Conservation (phyloP, 768 basidiomycete species). For the Sporobolomyces phaffii region DNA sequence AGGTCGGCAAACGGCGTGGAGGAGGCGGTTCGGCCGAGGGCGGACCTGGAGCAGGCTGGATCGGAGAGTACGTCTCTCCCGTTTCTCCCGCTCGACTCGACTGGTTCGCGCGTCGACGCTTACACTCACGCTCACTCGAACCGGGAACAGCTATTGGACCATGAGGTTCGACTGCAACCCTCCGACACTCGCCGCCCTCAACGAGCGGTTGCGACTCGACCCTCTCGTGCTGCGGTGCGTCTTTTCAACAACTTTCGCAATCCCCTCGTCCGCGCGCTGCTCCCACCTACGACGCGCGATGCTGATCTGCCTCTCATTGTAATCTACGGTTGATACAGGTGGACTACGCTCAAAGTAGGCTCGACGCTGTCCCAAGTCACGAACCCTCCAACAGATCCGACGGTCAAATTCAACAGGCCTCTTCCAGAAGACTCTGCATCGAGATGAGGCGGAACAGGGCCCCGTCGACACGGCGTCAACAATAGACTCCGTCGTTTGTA, state of each 20-base stretch:
- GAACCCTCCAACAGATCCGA: constrained; percentile 3
- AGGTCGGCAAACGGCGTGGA: constrained; percentile 24
- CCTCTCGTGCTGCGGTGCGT: constrained; percentile 62
- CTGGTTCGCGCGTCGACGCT: too few species aligned
- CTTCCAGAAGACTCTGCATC: neutral
- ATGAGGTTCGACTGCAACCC: constrained; percentile 86
- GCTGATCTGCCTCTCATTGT: neutral
- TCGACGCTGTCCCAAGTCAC: constrained; percentile 67
- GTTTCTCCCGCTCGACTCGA: too few species aligned
- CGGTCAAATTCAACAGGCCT: constrained; percentile 6
- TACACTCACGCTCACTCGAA: too few species aligned
- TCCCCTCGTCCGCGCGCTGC: neutral
- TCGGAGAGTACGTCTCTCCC: constrained; percentile 66
- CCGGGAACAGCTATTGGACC: constrained; percentile 76
- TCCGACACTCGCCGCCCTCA: constrained; percentile 59
- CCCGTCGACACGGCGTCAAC: too few species aligned
- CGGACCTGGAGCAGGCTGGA: constrained; percentile 42
- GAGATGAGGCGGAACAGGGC: too few species aligned
- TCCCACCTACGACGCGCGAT: neutral
- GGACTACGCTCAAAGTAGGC: constrained; percentile 72
- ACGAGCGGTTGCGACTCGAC: constrained; percentile 64
- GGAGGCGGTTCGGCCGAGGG: constrained; percentile 15
- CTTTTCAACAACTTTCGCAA: neutral
- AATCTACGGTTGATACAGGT: constrained; percentile 40
- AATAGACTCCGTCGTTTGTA: too few species aligned